Evolutionary conservation across 768 basidiomycete species (phyloP).

Genomic region (Boletus pseudopeckii): DNA sequence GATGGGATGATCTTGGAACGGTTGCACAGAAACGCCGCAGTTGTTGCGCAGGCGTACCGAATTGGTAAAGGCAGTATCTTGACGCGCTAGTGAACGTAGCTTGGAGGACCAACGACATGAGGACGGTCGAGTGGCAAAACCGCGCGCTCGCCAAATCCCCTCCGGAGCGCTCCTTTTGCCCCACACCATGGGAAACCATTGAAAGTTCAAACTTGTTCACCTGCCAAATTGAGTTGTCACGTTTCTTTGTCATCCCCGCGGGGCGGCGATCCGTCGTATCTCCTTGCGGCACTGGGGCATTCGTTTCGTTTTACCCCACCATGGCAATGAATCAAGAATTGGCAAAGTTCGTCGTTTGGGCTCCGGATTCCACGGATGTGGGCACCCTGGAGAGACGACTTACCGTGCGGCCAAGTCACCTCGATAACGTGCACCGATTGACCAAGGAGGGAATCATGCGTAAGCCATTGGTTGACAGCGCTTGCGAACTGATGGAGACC

Average conservation of each 20-base stretch:
- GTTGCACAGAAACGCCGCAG: slow-evolving; percentile 14
- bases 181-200: neutral
- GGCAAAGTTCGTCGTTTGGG: slow-evolving; percentile 53
- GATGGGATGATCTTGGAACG: slow-evolving; percentile 1
- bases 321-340: slow-evolving; percentile 8
- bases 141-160: neutral
- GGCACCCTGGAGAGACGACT: slow-evolving; percentile 52
- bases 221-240: neutral
- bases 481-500: slow-evolving; percentile 14
- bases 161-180: neutral
- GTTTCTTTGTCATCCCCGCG: slow-evolving; percentile 1
- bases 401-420: slow-evolving; percentile 49
- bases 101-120: neutral
- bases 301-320: too few species aligned
- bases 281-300: neutral
- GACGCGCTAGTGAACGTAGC: neutral
- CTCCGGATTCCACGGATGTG: slow-evolving; percentile 60
- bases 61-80: neutral
- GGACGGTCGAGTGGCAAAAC: neutral
- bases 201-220: slow-evolving; percentile 6
- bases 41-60: neutral
- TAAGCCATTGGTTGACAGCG: slow-evolving; percentile 32
- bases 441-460: slow-evolving; percentile 45
- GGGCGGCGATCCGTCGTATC: neutral
- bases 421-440: slow-evolving; percentile 39